A percentile compares a stretch with the other conserved stretches of the same genome.
Conservation (phyloP, 1,284 basidiomycete genomes). For the Heliocybe sulcata region DNA sequence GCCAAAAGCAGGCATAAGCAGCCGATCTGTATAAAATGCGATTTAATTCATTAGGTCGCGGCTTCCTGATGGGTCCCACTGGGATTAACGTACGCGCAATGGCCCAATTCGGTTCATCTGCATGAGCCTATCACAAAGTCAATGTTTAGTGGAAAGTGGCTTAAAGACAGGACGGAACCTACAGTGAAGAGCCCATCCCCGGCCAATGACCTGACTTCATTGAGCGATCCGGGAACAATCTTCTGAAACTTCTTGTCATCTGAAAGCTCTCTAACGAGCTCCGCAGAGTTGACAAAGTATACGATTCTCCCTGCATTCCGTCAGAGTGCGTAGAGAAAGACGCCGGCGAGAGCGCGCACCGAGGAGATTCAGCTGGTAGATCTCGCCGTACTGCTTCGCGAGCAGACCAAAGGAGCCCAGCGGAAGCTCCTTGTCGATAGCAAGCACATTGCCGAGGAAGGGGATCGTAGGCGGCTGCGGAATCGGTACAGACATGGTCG, state of each 20-base stretch:
- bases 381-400: conserved; percentile 38
- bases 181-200: conserved; percentile 42
- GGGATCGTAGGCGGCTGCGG: conserved; percentile 35
- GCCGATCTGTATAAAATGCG: conserved; percentile 32
- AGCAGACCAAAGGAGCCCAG: conserved; percentile 30
- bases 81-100: conserved; percentile 30
- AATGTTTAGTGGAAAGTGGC: background rate
- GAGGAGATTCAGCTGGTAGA: conserved; percentile 33
- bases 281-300: conserved; percentile 28
- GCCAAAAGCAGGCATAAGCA: conserved; percentile 47
- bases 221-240: conserved; percentile 24
- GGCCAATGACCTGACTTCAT: conserved; percentile 31
- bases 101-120: conserved; percentile 41
- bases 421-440: conserved; percentile 32
- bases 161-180: conserved; percentile 4
- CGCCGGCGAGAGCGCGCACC: conserved; percentile 18
- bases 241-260: conserved; percentile 42
- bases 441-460: conserved; percentile 36
- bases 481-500: conserved; percentile 25
- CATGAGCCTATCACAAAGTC: conserved; percentile 21
- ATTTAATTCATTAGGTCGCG: too few species aligned
- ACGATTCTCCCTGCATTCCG: conserved; percentile 18
- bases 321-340: background rate
- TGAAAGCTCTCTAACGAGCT: conserved; percentile 34
- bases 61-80: too few species aligned